Conservation (phyloP, 306 rosid species). For the Medicago truncatula region MtrunA17r5.0-ANR NC_053047.1:10138501-10139000, state of each 20-base stretch:
- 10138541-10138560: background rate
- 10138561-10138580: background rate
- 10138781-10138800: background rate
- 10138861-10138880: too few species aligned
- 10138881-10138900: too few species aligned
- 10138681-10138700: too few species aligned
- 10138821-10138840: too few species aligned
- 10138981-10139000: constrained; percentile 4
- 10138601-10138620: background rate
- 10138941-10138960: background rate
- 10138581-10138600: background rate
- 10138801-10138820: too few species aligned
- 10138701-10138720: background rate
- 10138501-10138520: background rate
- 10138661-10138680: too few species aligned
- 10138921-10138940: background rate
- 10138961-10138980: background rate
- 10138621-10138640: too few species aligned
- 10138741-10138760: background rate
- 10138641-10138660: too few species aligned
- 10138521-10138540: too few species aligned
- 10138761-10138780: too few species aligned
- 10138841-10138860: too few species aligned
- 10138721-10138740: background rate
- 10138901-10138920: too few species aligned